Base-by-base conservation (phyloP, 345 rosid genomes). In the Rhizophora apiculata region DNA sequence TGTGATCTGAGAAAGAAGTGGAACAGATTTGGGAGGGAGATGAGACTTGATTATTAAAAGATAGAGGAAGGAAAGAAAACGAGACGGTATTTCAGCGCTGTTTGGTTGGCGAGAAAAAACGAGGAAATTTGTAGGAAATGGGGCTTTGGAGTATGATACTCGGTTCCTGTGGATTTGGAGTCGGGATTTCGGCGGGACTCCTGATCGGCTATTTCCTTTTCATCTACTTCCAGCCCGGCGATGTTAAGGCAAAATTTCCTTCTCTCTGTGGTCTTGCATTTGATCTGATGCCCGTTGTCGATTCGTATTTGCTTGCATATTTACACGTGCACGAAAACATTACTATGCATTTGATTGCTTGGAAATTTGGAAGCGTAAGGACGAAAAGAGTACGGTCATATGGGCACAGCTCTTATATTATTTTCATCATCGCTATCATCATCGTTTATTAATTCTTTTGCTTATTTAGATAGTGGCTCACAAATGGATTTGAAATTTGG, bases 131-230 rank as follows among this genome's bases (percentile, higher is more conserved):
- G 60, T 8, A 56, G 60, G 16, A 6, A 60, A 94, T 95, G 98
- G 98, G 99, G 0, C 76, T 92, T 53, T 56, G 87, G 29, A 90
- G 94, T 67, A 85, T 89, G 4, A 26, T 90, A 15, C 72, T 86
- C 34, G 98, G 99, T 51, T 85, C 87, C 7, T 87, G 82, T 61
- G 99, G 99, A 65, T 92, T 95, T 62, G 96, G 98, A 37, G 81
- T 92, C 57, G 99, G 99, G 69, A 76, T 90, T 72, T 83, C 96
- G 6, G 43, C 74, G 46, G 99, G 99, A 30, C 88, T 95, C n/a
- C 83, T 80, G 30, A 72, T 88, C 74, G 99, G 99, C 0, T 95
- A 95, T 73, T 76, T 46, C 64, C 78, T 95, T 2, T 95, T 90
- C 88, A 87, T 92, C 77, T 92, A 86, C 80, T 70, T 82, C 72